These are phyloP conservation scores for Harringtonia lauricola DNA, from an alignment of 2,329 filamentous ascomycete genomes.

Conservation along the genomic window DNA sequence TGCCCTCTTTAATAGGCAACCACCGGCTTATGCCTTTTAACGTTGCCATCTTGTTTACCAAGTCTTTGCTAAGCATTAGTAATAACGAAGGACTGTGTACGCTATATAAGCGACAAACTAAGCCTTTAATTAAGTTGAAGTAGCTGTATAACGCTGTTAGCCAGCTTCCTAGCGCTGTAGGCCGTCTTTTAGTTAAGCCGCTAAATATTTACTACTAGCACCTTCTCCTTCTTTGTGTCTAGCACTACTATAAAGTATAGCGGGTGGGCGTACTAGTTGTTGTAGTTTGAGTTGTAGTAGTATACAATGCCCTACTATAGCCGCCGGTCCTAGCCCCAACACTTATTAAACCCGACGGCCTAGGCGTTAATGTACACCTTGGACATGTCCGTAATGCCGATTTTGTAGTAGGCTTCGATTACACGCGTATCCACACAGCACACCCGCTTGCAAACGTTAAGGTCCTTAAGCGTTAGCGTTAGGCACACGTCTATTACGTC, in stretches of 20 bases:
- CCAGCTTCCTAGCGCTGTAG: too few relatives aligned
- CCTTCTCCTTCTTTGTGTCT: slow-evolving; percentile 66
- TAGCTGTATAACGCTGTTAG: too few relatives aligned
- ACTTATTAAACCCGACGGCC: slow-evolving; percentile 91
- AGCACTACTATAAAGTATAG: slow-evolving; percentile 91
- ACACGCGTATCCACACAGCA: slow-evolving; percentile 71
- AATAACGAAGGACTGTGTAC: too few relatives aligned
- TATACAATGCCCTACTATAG: slow-evolving; percentile 94
- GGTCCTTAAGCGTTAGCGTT: slow-evolving; percentile 86
- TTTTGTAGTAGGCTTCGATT: slow-evolving; percentile 82
- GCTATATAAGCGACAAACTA: too few relatives aligned
- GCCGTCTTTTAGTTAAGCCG: too few relatives aligned
- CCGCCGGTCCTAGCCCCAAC: slow-evolving; percentile 67
- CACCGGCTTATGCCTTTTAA: too few relatives aligned
- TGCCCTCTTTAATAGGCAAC: too few relatives aligned
- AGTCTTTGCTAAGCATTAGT: too few relatives aligned
- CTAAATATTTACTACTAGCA: slow-evolving; percentile 76
- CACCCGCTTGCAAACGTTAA: slow-evolving; percentile 67
- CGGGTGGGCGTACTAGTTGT: slow-evolving; percentile 83
- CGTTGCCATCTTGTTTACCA: too few relatives aligned
- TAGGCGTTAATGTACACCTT: slow-evolving; percentile 94
- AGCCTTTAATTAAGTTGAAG: too few relatives aligned
- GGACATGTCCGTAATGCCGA: slow-evolving; percentile 75
- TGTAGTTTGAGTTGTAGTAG: slow-evolving; percentile 73
- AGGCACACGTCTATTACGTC: slow-evolving; percentile 69